phyloP scores from a whole-genome alignment of 176 grass and related monocot genomes.

The Carex littledalei region DNA sequence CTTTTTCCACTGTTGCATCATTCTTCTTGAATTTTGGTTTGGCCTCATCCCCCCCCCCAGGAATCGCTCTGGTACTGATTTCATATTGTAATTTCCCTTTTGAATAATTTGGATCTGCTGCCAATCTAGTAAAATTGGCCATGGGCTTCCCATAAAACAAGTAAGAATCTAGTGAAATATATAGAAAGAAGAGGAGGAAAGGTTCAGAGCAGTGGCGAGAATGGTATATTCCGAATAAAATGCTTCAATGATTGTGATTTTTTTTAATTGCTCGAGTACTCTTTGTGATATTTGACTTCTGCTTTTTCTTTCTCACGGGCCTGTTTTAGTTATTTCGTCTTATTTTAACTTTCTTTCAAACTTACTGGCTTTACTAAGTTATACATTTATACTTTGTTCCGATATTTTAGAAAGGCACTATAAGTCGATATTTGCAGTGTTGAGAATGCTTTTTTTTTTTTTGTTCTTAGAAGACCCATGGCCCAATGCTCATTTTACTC shows the following conservation, averaged over 20 bases:
- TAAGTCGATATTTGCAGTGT: not conserved
- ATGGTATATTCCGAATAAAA: not conserved
- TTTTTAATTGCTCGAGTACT: not conserved
- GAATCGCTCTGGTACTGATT: not conserved
- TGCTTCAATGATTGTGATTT: not conserved
- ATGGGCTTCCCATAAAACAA: not conserved
- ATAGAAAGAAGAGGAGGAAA: not conserved
- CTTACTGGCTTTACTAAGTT: not conserved
- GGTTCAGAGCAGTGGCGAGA: not conserved
- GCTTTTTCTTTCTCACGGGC: not conserved
- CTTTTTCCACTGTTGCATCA: not conserved
- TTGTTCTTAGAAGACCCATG: not conserved
- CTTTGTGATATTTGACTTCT: not conserved
- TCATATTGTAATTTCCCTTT: not conserved
- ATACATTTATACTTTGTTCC: not conserved
- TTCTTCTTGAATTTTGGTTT: not conserved
- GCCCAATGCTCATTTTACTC: not conserved
- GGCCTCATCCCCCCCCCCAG: too few relatives aligned
- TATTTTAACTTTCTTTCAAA: not conserved
- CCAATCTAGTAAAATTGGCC: not conserved
- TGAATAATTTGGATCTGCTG: not conserved
- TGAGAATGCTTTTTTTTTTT: not conserved
- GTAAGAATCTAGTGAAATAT: not conserved
- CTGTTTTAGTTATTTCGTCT: not conserved
- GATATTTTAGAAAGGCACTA: not conserved